Base-by-base conservation (phyloP, 2,329 filamentous ascomycete species). In the Scleromitrula shiraiana region DNA sequence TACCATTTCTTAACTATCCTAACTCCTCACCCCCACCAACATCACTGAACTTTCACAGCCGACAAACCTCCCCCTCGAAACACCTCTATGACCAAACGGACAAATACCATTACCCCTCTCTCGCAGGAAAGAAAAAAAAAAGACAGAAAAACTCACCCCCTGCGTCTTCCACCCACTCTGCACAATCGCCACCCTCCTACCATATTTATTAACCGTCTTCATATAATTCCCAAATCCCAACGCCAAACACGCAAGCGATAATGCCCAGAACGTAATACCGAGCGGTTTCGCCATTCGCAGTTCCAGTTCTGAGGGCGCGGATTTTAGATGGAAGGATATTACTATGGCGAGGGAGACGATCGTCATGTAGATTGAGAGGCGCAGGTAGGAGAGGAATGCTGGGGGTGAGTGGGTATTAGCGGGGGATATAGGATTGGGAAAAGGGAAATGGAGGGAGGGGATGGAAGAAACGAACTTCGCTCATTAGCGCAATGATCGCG, bases 91-190 rank as follows among this genome's bases (percentile, higher is more conserved):
- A 33, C 35, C 15, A 20, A 33, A 8, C 9, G 7, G 22, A 41
- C 7, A 4, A 29, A 38, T n/a, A n/a, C 4, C 22, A n/a, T n/a
- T n/a, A n/a, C n/a, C n/a, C n/a, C n/a, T n/a, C n/a, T n/a, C 12
- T 38, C 5, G 20, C 22, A 15, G 2, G 23, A 30, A 2, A 23
- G 50, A 20, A 26, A 19, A 7, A 4, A 30, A 10, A 49, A 49
- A n/a, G 41, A 50, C 47, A 36, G 12, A 19, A 32, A 29, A 49
- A 56, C 46, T 49, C 43, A 95, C 85, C 35, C 83, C 66, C 64
- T 97, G 90, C 30, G 93, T 97, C 67, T 88, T 91, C 85, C 87
- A 93, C 1, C 93, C 93, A 24, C 82, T 85, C 70, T 98, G 93
- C 32, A 98, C 93, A 54, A 97, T 76, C 0, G 93, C 93, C 22